Conservation (phyloP, 179 eudicot species). For the Amaranthus tricolor region DNA sequence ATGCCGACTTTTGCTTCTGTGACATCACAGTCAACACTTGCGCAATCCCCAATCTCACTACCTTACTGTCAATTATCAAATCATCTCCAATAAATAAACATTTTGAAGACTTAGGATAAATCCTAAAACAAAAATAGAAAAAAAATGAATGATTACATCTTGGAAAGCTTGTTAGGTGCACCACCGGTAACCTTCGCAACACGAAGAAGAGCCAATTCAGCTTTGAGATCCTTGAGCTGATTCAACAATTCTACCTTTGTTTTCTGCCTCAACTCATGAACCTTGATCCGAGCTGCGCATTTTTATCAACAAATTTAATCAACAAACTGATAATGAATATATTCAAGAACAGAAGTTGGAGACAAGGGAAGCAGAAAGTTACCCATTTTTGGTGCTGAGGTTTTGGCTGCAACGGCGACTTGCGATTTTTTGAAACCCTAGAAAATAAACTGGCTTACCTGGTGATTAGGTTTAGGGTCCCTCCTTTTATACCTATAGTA, state of each 20-base stretch:
- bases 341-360: neutral
- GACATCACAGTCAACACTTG: constrained; percentile 54
- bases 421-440: constrained; percentile 16
- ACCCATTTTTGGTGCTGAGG: constrained; percentile 22
- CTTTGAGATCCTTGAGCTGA: constrained; percentile 50
- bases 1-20: constrained; percentile 47
- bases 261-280: constrained; percentile 42
- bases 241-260: constrained; percentile 30
- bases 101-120: no score
- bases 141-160: constrained; percentile 28
- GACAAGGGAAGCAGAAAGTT: neutral
- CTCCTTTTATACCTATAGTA: neutral
- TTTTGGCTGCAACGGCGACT: constrained; percentile 1
- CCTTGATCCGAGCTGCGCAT: constrained; percentile 49
- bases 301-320: neutral
- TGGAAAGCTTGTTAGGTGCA: constrained; percentile 55
- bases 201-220: constrained; percentile 49
- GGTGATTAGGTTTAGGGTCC: neutral
- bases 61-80: constrained; percentile 26
- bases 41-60: constrained; percentile 46
- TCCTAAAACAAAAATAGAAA: neutral
- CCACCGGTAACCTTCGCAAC: constrained; percentile 56
- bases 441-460: neutral
- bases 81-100: neutral
- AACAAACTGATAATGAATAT: neutral